Conservation (phyloP, 306 rosid genomes). For the Abrus pulchellus region DNA sequence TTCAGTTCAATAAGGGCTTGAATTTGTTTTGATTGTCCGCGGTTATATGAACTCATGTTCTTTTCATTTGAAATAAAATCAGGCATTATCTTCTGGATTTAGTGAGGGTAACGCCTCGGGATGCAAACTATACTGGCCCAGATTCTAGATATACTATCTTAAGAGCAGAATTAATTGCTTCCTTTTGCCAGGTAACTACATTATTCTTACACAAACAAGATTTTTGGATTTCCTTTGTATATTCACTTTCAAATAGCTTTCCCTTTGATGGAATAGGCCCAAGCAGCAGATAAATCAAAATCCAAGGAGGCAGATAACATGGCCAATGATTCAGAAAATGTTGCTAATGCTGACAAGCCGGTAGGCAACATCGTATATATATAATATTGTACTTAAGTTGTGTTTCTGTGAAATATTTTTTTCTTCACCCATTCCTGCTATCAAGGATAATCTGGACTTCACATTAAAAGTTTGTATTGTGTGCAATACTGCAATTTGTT, state of each 20-base stretch:
- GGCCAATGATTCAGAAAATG: constrained; percentile 49
- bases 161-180: constrained; percentile 78
- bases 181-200: constrained; percentile 71
- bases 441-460: not conserved
- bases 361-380: constrained; percentile 44
- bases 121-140: constrained; percentile 80
- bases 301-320: constrained; percentile 53
- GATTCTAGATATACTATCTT: constrained; percentile 78
- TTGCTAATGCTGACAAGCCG: constrained; percentile 47
- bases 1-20: not conserved
- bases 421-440: constrained; percentile 11
- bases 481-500: not conserved
- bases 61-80: constrained; percentile 21
- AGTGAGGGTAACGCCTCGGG: constrained; percentile 91
- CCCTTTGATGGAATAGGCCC: constrained; percentile 57
- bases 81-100: constrained; percentile 91
- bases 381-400: constrained; percentile 26
- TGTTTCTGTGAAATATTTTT: not conserved
- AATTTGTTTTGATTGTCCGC: constrained; percentile 2
- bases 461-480: not conserved
- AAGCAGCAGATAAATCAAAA: constrained; percentile 63
- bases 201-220: not conserved
- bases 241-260: constrained; percentile 26
- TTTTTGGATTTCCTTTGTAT: constrained; percentile 18
- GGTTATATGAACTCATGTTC: constrained; percentile 14